These are phyloP conservation scores for Vitis cinerea DNA, from an alignment of 164 flowering plant species.

Conservation along the genomic window DNA sequence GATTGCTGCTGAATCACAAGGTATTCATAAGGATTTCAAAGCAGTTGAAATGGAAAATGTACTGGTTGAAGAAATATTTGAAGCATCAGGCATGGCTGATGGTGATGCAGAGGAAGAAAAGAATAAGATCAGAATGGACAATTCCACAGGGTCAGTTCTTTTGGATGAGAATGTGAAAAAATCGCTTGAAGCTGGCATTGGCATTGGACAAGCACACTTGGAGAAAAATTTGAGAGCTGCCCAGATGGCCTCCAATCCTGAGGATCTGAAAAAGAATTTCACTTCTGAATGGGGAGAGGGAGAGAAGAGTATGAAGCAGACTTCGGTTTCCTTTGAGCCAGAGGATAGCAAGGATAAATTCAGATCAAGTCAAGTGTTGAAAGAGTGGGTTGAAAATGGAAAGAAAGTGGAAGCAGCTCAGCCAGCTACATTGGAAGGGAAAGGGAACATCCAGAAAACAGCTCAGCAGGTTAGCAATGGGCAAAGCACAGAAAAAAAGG, in stretches of 20 bases:
- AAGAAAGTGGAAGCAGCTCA: constrained; percentile 29
- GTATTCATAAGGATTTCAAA: constrained; percentile 9
- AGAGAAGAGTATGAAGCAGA: constrained; percentile 8
- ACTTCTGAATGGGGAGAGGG: constrained; percentile 16
- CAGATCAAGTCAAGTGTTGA: constrained; percentile 18
- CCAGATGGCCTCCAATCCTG: constrained; percentile 10
- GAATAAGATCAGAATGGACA: constrained; percentile 7
- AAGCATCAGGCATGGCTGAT: constrained; percentile 7
- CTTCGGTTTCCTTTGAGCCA: constrained; percentile 11
- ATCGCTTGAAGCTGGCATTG: constrained; percentile 17
- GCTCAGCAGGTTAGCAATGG: constrained; percentile 22
- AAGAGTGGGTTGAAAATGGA: constrained; percentile 26
- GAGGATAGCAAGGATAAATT: constrained; percentile 23
- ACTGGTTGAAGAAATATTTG: constrained; percentile 5
- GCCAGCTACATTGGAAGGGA: constrained; percentile 23
- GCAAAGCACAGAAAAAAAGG: constrained; percentile 29
- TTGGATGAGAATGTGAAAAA: constrained; percentile 17
- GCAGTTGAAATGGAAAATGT: constrained; percentile 11
- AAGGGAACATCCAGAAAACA: constrained; percentile 16
- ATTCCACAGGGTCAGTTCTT: constrained; percentile 11
- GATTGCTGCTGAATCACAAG: constrained; percentile 1
- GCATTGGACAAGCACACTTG: constrained; percentile 3
- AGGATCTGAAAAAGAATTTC: constrained; percentile 8
- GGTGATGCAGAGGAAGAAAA: constrained; percentile 13
- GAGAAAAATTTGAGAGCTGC: constrained; percentile 15